These are phyloP conservation scores for Mortierella polycephala DNA, from an alignment of 371 early-diverging fungal species.

Conservation along the genomic window DNA sequence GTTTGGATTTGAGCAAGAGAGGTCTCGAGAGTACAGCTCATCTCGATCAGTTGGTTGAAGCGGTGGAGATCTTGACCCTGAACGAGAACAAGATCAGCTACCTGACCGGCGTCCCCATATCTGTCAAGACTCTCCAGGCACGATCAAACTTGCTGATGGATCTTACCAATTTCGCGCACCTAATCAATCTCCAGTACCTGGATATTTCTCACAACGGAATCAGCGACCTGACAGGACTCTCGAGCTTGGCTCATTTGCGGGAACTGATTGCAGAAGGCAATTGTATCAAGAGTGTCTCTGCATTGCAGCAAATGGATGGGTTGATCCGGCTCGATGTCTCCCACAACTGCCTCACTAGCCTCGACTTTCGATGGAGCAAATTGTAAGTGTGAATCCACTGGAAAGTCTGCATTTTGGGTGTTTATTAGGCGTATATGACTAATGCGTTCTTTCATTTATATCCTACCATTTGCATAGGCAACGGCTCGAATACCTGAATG, in stretches of 20 bases:
- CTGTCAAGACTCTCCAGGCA: constrained; percentile 42
- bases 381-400: constrained; percentile 39
- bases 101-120: constrained; percentile 40
- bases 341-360: constrained; percentile 54
- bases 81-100: constrained; percentile 43
- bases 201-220: constrained; percentile 64
- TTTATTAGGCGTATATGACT: not conserved
- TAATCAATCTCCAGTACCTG: constrained; percentile 58
- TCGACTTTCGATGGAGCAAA: constrained; percentile 53
- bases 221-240: constrained; percentile 55
- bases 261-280: constrained; percentile 62
- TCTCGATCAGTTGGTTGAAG: constrained; percentile 26
- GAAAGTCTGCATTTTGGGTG: no score
- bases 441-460: constrained; percentile 1
- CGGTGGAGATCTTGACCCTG: constrained; percentile 35
- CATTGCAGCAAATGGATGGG: constrained; percentile 57
- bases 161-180: constrained; percentile 54
- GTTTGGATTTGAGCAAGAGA: constrained; percentile 33
- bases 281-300: constrained; percentile 55
- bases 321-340: constrained; percentile 59
- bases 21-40: constrained; percentile 38
- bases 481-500: constrained; percentile 62
- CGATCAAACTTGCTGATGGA: constrained; percentile 52
- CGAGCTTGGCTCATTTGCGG: constrained; percentile 54
- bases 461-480: constrained; percentile 26